Conservation (phyloP, 805 yeast species). For the Ogataea nitratoaversa region DNA sequence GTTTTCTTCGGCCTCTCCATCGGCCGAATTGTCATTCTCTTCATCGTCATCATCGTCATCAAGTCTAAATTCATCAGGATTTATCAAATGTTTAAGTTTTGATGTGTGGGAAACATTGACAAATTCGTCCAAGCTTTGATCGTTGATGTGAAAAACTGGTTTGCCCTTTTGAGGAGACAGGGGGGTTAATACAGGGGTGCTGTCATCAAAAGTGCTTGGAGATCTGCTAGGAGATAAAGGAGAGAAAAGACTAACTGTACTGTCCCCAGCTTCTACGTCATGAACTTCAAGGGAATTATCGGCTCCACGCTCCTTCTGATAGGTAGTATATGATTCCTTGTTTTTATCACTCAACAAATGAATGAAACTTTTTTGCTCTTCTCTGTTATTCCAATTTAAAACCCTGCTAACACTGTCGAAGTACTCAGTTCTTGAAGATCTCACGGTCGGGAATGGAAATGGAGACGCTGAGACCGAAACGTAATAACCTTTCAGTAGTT, state of each 20-base stretch:
- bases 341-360: slow-evolving; percentile 57
- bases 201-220: background rate
- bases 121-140: slow-evolving; percentile 1
- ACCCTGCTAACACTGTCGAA: slow-evolving; percentile 82
- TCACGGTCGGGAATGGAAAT: slow-evolving; percentile 91
- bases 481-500: slow-evolving; percentile 77
- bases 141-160: slow-evolving; percentile 3
- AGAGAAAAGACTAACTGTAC: background rate
- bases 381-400: slow-evolving; percentile 90
- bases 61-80: slow-evolving; percentile 8
- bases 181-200: background rate
- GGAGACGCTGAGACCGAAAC: slow-evolving; percentile 82
- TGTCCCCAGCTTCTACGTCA: slow-evolving; percentile 21
- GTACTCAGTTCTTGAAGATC: slow-evolving; percentile 67
- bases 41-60: slow-evolving; percentile 11
- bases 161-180: background rate
- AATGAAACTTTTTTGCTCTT: slow-evolving; percentile 77
- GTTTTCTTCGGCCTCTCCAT: slow-evolving; percentile 1
- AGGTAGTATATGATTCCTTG: slow-evolving; percentile 37
- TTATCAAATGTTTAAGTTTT: slow-evolving; percentile 13
- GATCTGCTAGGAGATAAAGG: background rate
- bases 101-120: slow-evolving; percentile 17
- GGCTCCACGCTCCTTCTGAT: slow-evolving; percentile 17
- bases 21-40: background rate
- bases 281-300: slow-evolving; percentile 12